Conservation (phyloP, 2,329 filamentous ascomycete genomes). For the Exserohilum rostratum region DNA sequence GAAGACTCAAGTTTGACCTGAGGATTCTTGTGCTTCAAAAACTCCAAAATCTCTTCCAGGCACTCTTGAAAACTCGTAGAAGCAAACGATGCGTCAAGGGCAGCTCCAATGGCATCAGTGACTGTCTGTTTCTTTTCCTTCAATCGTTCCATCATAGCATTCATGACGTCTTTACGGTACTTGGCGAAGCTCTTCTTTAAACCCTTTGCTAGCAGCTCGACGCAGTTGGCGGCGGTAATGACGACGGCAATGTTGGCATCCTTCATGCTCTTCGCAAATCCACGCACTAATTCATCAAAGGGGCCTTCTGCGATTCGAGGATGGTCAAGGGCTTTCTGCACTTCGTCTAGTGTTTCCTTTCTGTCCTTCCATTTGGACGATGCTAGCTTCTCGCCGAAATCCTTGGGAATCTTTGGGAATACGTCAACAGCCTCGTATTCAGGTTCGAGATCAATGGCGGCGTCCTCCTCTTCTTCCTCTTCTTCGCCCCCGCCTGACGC, state of each 20-base stretch:
- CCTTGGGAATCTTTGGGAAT: constrained; percentile 76
- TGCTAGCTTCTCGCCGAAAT: constrained; percentile 80
- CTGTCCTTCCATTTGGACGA: constrained; percentile 99
- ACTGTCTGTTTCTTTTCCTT: constrained; percentile 97
- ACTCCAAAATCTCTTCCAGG: constrained; percentile 87
- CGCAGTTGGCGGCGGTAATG: constrained; percentile 88
- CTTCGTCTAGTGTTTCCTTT: constrained; percentile 88
- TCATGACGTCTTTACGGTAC: constrained; percentile 80
- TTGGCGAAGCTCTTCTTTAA: constrained; percentile 78
- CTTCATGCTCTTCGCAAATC: constrained; percentile 96
- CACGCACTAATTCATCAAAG: constrained; percentile 82
- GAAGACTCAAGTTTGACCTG: constrained; percentile 96
- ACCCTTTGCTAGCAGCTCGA: constrained; percentile 87
- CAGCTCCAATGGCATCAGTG: constrained; percentile 83
- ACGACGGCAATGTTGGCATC: constrained; percentile 97
- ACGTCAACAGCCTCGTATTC: constrained; percentile 84
- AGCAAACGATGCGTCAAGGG: constrained; percentile 73
- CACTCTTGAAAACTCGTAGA: constrained; percentile 79
- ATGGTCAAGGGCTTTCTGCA: constrained; percentile 78
- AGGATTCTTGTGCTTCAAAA: constrained; percentile 91
- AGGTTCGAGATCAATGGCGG: constrained; percentile 71
- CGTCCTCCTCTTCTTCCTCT: constrained; percentile 62
- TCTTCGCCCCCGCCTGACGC: constrained; percentile 60
- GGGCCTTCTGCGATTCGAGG: constrained; percentile 90
- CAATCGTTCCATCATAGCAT: constrained; percentile 89